phyloP scores from a whole-genome alignment of 768 basidiomycete genomes.

The Trametes coccinea region DNA sequence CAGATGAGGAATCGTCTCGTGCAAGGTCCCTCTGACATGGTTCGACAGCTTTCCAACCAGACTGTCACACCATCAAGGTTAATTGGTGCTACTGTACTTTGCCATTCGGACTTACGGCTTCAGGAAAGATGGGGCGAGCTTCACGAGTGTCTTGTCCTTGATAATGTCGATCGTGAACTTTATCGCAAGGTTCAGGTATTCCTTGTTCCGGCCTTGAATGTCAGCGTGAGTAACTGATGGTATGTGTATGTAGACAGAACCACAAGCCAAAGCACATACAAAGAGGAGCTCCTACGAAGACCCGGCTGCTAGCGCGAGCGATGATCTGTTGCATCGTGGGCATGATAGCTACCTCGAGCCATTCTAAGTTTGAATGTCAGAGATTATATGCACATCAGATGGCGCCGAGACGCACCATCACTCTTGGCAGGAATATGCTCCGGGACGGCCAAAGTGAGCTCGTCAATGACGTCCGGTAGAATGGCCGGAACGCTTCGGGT shows the following conservation, averaged over 20 bases:
- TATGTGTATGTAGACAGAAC: too few relatives aligned
- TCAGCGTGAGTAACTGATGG: neutral
- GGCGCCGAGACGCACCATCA: slow-evolving; percentile 12
- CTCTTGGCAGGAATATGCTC: slow-evolving; percentile 31
- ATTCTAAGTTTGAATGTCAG: slow-evolving; percentile 21
- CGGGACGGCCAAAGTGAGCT: slow-evolving; percentile 28
- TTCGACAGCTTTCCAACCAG: slow-evolving; percentile 19
- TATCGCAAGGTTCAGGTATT: slow-evolving; percentile 34
- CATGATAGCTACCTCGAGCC: slow-evolving; percentile 26
- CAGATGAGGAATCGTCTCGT: slow-evolving; percentile 16
- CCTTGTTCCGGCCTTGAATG: slow-evolving; percentile 32
- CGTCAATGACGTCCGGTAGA: slow-evolving; percentile 29
- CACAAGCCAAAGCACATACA: slow-evolving; percentile 28
- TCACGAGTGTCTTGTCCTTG: slow-evolving; percentile 30
- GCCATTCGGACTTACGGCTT: slow-evolving; percentile 34
- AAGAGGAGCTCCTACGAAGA: slow-evolving; percentile 37
- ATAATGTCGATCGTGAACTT: slow-evolving; percentile 36
- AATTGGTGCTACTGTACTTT: too few relatives aligned
- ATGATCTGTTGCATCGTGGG: slow-evolving; percentile 30
- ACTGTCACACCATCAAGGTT: slow-evolving; percentile 2
- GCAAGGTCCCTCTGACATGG: slow-evolving; percentile 14
- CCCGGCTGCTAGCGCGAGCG: slow-evolving; percentile 32
- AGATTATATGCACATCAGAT: neutral
- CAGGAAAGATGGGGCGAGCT: slow-evolving; percentile 36
- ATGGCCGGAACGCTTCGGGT: slow-evolving; percentile 27